These are phyloP conservation scores for Vitis rupestris DNA, from an alignment of 164 flowering plant genomes.

Conservation along the genomic window DNA sequence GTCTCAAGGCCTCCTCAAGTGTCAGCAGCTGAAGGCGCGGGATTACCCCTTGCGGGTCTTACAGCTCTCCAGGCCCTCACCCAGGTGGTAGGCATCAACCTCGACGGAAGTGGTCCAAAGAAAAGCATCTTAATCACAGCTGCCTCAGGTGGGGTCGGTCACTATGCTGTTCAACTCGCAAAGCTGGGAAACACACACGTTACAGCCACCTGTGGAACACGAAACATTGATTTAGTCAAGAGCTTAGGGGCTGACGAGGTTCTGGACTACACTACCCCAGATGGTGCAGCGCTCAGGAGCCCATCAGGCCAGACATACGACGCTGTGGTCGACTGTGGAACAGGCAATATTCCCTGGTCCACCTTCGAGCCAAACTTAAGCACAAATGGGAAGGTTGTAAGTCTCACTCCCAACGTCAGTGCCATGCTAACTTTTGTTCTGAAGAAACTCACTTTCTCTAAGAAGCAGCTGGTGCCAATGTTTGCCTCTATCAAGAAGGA, in stretches of 20 bases:
- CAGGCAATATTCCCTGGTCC: constrained; percentile 25
- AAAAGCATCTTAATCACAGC: constrained; percentile 38
- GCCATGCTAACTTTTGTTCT: constrained; percentile 16
- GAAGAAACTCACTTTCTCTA: constrained; percentile 24
- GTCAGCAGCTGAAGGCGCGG: too few species aligned
- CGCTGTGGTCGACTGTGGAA: constrained; percentile 24
- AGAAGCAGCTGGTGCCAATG: constrained; percentile 26
- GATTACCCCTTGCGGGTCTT: not conserved
- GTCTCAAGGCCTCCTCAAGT: too few species aligned
- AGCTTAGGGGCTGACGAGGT: constrained; percentile 22
- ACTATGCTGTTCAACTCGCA: too few species aligned
- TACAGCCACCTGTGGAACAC: too few species aligned
- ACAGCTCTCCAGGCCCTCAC: constrained; percentile 36
- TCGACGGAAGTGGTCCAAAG: constrained; percentile 19
- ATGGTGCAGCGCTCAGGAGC: constrained; percentile 31
- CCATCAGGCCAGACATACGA: constrained; percentile 36
- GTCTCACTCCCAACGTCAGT: constrained; percentile 19
- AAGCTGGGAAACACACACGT: too few species aligned
- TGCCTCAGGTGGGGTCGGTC: constrained; percentile 39
- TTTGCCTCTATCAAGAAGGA: constrained; percentile 14
- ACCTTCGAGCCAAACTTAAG: constrained; percentile 23
- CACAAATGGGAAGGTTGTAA: constrained; percentile 23
- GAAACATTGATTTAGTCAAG: too few species aligned
- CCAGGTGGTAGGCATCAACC: constrained; percentile 26
- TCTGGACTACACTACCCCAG: constrained; percentile 30